Conservation (phyloP, 208 protist genomes). For the Trichomonas tenax region DNA sequence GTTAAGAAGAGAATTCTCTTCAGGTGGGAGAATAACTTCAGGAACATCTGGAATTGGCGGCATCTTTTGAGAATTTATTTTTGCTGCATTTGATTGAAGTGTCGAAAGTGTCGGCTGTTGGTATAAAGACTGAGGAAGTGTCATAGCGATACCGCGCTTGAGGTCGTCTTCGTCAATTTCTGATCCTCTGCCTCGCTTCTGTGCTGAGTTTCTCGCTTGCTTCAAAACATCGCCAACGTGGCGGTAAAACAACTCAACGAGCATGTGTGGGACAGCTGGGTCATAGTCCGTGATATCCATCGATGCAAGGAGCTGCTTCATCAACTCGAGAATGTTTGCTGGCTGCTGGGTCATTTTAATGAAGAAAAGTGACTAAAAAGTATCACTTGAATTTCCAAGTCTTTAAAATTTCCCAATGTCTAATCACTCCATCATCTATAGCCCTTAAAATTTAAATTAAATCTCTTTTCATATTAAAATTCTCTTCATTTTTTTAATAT, state of each 20-base stretch:
- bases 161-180: background rate
- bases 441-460: too few relatives aligned
- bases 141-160: background rate
- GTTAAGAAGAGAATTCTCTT: background rate
- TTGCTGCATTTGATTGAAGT: background rate
- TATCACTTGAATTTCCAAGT: too few relatives aligned
- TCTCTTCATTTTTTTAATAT: too few relatives aligned
- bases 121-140: background rate
- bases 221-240: background rate
- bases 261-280: conserved; percentile 10
- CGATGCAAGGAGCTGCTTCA: background rate
- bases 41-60: background rate
- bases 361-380: too few relatives aligned
- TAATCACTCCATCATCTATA: too few relatives aligned
- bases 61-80: background rate
- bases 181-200: background rate
- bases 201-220: background rate
- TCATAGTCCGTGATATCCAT: conserved; percentile 12
- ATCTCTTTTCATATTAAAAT: too few relatives aligned
- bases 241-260: background rate
- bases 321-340: background rate
- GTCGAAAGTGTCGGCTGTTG: background rate
- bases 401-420: too few relatives aligned
- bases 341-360: background rate
- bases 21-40: background rate